These are phyloP conservation scores for Pilaira anomala DNA, from an alignment of 192 early-diverging fungal genomes.

Conservation along the genomic window DNA sequence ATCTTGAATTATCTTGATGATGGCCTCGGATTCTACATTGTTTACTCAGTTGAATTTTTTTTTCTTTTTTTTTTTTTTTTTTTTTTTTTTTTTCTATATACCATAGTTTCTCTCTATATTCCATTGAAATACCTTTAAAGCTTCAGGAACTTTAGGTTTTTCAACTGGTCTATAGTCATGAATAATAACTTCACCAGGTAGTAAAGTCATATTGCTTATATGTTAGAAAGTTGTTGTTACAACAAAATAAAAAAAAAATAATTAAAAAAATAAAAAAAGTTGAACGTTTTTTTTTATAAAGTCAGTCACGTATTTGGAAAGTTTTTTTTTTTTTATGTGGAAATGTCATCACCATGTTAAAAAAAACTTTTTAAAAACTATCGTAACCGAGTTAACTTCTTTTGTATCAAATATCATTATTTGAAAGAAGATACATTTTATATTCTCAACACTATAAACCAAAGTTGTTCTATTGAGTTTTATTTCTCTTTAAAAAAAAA, in stretches of 20 bases:
- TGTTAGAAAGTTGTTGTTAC: not conserved
- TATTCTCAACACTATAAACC: too few relatives aligned
- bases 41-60: not conserved
- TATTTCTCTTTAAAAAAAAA: too few relatives aligned
- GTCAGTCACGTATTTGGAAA: too few relatives aligned
- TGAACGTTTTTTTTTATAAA: too few relatives aligned
- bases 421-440: too few relatives aligned
- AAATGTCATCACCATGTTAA: too few relatives aligned
- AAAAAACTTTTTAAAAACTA: too few relatives aligned
- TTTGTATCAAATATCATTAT: too few relatives aligned
- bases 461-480: too few relatives aligned
- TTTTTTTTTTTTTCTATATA: slow-evolving; percentile 2
- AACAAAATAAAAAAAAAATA: not conserved
- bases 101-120: slow-evolving; percentile 82
- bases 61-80: not conserved
- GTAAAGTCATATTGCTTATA: not conserved
- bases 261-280: slow-evolving; percentile 1
- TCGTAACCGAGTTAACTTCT: too few relatives aligned
- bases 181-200: slow-evolving; percentile 14
- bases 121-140: slow-evolving; percentile 72
- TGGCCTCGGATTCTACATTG: slow-evolving; percentile 43
- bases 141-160: slow-evolving; percentile 6
- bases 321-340: too few relatives aligned
- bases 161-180: slow-evolving; percentile 7
- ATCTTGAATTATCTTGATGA: slow-evolving; percentile 48